Evolutionary conservation across 1,139 yeast species (phyloP), one percentile per base, ranked within the genome.

Genomic region (Ogataea hybrid): DNA sequence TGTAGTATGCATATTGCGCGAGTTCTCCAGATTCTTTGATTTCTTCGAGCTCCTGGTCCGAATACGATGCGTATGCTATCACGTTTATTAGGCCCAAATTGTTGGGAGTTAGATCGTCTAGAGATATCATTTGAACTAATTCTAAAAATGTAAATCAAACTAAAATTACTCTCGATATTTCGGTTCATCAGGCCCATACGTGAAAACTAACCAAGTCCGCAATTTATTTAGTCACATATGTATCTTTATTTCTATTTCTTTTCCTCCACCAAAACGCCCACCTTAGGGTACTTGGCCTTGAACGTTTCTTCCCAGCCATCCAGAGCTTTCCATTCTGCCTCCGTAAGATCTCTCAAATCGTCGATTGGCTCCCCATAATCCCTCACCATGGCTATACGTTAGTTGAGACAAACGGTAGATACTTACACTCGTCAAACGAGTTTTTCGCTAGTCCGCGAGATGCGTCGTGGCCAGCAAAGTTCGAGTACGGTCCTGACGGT

Each of bases 391-490:
- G 65, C 65, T 41, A 15, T 18, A 15, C 16, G 38, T 23, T 20
- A 31, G 49, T 47, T 22, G 35, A 42, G 34, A 37, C 14, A 11
- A 28, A n/a, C 14, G 11, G 6, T 7, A 6, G 3, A 21, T 16
- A 52, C 58, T 41, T 43, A 52, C 61, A 75, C 28, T 71, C 61
- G 39, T 92, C 97, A 66, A 92, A 92, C 25, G 96, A 85, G 63
- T 90, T 92, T 57, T 78, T 71, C 1, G 97, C 97, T 49, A 92
- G 74, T 0, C 98, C 98, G 51, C 98, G 71, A 2, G 95, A 84
- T 2, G 98, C 97, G 65, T 92, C 98, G 53, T 88, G 84, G 3
- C 98, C 98, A 1, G 97, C 97, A 70, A 92, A 92, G 60, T 88
- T 89, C 44, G 85, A 83, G 64, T 92, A 92, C 0, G 97, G 96